phyloP scores from a whole-genome alignment of 305 asterid species.

The Fraxinus sp. region DNA sequence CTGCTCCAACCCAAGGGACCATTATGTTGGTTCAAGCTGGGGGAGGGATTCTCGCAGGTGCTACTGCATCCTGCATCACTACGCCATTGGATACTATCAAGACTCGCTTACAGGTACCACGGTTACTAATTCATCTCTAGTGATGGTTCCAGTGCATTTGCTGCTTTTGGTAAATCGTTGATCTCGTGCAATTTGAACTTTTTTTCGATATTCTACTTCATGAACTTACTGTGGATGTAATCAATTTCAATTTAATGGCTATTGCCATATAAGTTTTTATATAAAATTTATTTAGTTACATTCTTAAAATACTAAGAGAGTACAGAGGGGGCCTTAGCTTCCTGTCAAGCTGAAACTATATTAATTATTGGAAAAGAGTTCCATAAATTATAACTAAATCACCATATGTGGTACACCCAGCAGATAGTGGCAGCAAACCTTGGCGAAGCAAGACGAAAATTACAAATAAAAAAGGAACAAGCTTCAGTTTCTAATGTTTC shows the following conservation, averaged over 20 bases:
- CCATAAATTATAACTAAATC: not conserved
- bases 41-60: conserved; percentile 90
- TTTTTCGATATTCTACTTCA: not conserved
- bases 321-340: not conserved
- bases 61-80: conserved; percentile 86
- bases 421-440: not conserved
- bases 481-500: not conserved
- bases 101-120: conserved; percentile 75
- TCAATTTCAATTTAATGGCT: not conserved
- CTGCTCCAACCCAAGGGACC: conserved; percentile 59
- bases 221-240: not conserved
- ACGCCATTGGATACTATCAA: conserved; percentile 94
- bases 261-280: not conserved
- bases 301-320: not conserved
- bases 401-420: not conserved
- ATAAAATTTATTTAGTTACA: not conserved
- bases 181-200: not conserved
- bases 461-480: not conserved
- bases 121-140: not conserved
- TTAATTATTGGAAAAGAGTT: not conserved
- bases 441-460: not conserved
- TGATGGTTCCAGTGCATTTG: not conserved
- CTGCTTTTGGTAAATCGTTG: conserved; percentile 9
- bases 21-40: conserved; percentile 81
- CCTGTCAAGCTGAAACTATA: not conserved